Conservation (phyloP, 2,329 filamentous ascomycete species). For the Colletotrichum limetticola region DNA sequence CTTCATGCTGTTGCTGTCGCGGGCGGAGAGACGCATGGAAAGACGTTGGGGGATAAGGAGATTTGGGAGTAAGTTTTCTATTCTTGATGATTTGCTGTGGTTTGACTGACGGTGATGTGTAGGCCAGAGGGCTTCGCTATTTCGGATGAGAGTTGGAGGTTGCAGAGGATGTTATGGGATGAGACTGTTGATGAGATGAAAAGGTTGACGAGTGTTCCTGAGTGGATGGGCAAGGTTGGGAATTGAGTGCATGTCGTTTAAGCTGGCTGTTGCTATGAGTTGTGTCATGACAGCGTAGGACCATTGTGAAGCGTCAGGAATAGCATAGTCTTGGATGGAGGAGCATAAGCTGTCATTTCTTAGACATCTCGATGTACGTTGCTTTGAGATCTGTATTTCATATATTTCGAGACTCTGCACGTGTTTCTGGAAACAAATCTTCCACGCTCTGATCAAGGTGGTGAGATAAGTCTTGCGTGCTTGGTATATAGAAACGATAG, state of each 20-base stretch:
- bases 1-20: conserved; percentile 12
- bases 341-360: background rate
- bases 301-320: background rate
- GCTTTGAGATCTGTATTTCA: too few species aligned
- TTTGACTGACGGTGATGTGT: background rate
- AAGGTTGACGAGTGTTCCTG: background rate
- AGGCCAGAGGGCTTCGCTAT: background rate
- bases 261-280: background rate
- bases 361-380: too few species aligned
- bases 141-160: background rate
- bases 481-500: background rate
- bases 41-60: conserved; percentile 16
- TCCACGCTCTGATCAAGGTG: background rate
- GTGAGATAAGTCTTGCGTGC: background rate
- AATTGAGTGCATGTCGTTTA: background rate
- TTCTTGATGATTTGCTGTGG: background rate
- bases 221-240: background rate
- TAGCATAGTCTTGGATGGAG: background rate
- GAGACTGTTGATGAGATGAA: conserved; percentile 6
- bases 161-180: conserved; percentile 8
- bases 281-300: background rate
- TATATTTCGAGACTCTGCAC: background rate
- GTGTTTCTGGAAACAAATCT: too few species aligned
- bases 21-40: conserved; percentile 20
- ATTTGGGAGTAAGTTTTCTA: conserved; percentile 13